These are phyloP conservation scores for Medicago lupulina DNA, from an alignment of 306 rosid genomes.

Conservation along the genomic window DNA sequence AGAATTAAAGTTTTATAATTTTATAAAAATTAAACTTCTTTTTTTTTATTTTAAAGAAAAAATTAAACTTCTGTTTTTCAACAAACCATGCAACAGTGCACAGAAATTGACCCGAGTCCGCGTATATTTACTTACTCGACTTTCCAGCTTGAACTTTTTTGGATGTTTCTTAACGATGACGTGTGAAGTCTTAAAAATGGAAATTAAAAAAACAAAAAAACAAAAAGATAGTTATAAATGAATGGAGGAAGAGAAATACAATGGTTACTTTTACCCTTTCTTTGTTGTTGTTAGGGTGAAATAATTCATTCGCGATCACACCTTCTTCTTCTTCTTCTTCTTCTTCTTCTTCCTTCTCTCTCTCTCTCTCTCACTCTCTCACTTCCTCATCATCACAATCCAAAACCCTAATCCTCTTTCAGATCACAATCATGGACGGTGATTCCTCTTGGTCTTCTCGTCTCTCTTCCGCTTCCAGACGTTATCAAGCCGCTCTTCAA, in stretches of 20 bases:
- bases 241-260: constrained; percentile 31
- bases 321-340: background rate
- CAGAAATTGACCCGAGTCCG: background rate
- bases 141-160: constrained; percentile 28
- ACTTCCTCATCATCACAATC: constrained; percentile 37
- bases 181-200: constrained; percentile 12
- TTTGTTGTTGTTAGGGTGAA: constrained; percentile 25
- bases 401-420: constrained; percentile 41
- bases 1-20: no score
- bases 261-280: constrained; percentile 7
- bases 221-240: background rate
- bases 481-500: constrained; percentile 77
- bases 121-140: constrained; percentile 10
- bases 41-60: no score
- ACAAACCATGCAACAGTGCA: no score
- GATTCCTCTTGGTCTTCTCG: constrained; percentile 87
- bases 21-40: no score
- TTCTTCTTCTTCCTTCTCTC: background rate
- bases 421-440: constrained; percentile 66
- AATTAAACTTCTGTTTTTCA: no score
- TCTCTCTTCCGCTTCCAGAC: constrained; percentile 75
- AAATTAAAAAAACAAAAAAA: background rate
- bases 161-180: constrained; percentile 31
- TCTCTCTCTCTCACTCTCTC: background rate
- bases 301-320: constrained; percentile 32